Evolutionary conservation across 768 basidiomycete genomes (phyloP).

Genomic region (Hericium coralloides): DNA sequence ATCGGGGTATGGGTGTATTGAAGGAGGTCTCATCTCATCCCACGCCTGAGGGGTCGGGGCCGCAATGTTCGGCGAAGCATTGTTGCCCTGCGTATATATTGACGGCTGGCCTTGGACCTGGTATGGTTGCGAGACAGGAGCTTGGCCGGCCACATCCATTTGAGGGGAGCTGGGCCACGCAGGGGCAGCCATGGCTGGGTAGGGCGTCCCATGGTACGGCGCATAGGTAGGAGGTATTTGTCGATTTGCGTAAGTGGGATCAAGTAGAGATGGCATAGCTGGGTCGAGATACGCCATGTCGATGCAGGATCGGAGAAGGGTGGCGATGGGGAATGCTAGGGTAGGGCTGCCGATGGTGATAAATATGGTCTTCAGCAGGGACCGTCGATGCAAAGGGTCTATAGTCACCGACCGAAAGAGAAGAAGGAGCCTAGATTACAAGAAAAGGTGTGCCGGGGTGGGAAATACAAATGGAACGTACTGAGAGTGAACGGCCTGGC

Average conservation of each 20-base stretch:
- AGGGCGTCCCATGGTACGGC: not conserved
- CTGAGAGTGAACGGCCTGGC: not conserved
- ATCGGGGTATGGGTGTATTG: not conserved
- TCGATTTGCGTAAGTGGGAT: not conserved
- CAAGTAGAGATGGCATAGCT: not conserved
- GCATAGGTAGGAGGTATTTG: not conserved
- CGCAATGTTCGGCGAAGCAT: not conserved
- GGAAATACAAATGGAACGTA: not conserved
- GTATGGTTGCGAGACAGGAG: not conserved
- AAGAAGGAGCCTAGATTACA: not conserved
- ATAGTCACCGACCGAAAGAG: not conserved
- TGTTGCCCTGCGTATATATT: not conserved
- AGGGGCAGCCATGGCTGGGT: not conserved
- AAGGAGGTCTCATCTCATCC: not conserved
- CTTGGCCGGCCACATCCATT: not conserved
- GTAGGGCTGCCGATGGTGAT: not conserved
- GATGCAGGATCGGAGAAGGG: not conserved
- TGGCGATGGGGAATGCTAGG: not conserved
- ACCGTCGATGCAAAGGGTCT: no score
- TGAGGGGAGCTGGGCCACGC: not conserved
- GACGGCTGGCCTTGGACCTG: not conserved
- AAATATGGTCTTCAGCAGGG: not conserved
- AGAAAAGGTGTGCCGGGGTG: not conserved
- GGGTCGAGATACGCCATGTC: not conserved
- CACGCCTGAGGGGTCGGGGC: not conserved